Percentiles rank a stretch among this genome's conserved stretches.
Evolutionary conservation across 2,329 filamentous ascomycete genomes (phyloP).

Genomic region (Penicillium aurantiogriseum): DNA sequence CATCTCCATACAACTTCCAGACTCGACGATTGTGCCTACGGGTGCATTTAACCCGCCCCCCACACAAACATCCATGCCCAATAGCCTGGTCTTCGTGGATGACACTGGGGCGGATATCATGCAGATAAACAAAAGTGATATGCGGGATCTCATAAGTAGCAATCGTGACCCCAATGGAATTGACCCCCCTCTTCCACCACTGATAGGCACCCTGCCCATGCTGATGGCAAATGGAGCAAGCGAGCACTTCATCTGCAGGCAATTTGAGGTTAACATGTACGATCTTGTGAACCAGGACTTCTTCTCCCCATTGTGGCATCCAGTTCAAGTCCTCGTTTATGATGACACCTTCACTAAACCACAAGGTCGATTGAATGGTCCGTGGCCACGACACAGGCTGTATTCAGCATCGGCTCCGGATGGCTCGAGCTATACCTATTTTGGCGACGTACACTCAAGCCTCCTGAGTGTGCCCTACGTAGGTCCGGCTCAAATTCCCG

Average conservation of each 20-base stretch:
- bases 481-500: background rate
- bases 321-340: background rate
- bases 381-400: background rate
- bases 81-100: background rate
- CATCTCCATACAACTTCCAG: background rate
- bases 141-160: fast-evolving
- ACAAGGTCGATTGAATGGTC: background rate
- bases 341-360: background rate
- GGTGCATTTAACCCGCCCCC: too few relatives aligned
- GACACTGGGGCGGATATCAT: background rate
- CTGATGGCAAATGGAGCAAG: fast-evolving
- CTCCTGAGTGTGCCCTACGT: fast-evolving
- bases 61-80: too few relatives aligned
- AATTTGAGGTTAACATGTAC: background rate
- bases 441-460: background rate
- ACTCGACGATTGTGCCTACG: too few relatives aligned
- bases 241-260: fast-evolving
- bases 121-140: background rate
- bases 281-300: fast-evolving
- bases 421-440: background rate
- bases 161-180: background rate
- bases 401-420: background rate
- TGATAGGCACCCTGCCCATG: background rate
- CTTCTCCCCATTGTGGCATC: background rate
- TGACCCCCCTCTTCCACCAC: background rate